phyloP scores from a whole-genome alignment of 192 early-diverging fungal species.

The Lobulomyces angularis region DNA sequence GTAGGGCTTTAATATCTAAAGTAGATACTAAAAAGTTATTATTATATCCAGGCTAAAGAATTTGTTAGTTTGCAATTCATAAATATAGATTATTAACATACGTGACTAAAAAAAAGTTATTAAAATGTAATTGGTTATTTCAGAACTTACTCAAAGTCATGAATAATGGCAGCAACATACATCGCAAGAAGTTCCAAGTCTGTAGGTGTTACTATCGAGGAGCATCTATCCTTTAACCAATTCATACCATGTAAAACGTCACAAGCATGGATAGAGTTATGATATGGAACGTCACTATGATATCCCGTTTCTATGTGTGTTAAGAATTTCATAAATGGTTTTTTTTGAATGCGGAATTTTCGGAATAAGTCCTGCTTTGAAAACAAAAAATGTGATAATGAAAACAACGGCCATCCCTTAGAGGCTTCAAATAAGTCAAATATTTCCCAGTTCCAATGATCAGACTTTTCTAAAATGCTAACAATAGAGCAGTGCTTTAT shows the following conservation, averaged over 20 bases:
- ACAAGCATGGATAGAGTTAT: slow-evolving; percentile 42
- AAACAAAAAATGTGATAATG: slow-evolving; percentile 25
- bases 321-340: slow-evolving; percentile 30
- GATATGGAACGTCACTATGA: slow-evolving; percentile 36
- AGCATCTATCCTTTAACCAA: slow-evolving; percentile 17
- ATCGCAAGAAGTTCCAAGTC: slow-evolving; percentile 33
- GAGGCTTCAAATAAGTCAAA: slow-evolving; percentile 25
- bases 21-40: slow-evolving; percentile 37
- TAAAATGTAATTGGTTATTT: neutral
- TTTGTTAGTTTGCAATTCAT: neutral
- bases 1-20: slow-evolving; percentile 22
- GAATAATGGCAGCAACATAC: slow-evolving; percentile 40
- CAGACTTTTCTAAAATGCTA: neutral
- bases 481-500: too few relatives aligned
- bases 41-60: slow-evolving; percentile 33
- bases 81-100: too few relatives aligned
- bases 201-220: slow-evolving; percentile 10
- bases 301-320: slow-evolving; percentile 30
- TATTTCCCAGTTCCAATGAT: slow-evolving; percentile 30
- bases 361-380: slow-evolving; percentile 22
- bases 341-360: slow-evolving; percentile 21
- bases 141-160: slow-evolving; percentile 7
- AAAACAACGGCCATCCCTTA: slow-evolving; percentile 11
- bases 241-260: slow-evolving; percentile 40
- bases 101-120: slow-evolving; percentile 3